Base-by-base conservation (phyloP, 768 basidiomycete species). In the Royoungia palumana region DNA sequence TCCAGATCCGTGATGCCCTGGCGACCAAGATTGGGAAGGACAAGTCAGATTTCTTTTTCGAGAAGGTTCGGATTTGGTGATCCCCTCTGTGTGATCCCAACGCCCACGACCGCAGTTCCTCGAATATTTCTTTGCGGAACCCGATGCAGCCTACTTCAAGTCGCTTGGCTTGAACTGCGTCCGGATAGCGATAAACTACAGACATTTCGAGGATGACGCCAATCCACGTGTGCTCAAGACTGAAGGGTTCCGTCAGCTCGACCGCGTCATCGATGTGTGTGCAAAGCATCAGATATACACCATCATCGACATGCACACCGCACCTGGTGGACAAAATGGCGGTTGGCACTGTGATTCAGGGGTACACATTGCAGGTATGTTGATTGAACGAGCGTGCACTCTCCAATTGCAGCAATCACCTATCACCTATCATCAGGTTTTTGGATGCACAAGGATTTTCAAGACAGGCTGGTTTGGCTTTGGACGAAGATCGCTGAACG, bases 361-460 rank as follows among this genome's bases (percentile, higher is more conserved):
- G 16, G 76, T 77, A 11, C 84, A 85, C 61, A 76, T 84, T 21
- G 81, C 84, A 16, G 32, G 32, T 32, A 16, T 5, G 16, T 16
- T 14, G 2, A 30, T 30, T 12, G 11, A 30, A 11, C 13, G 11
- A 13, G 11, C 30, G 11, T 13, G 30, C n/a, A n/a, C n/a, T 30
- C 13, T 4, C 13, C 30, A 16, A 32, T 13, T 16, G 5, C 14
- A 32, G 14, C 6, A 14, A 32, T 32, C 32, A 16, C 14, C 6
- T 6, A 32, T 32, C 32, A 6, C 16, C 32, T 13, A 1, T 32
- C 16, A 6, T 32, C 16, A 41, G 80, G 80, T 62, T 83, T 90
- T 73, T 92, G 87, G 86, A 78, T 77, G 42, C 85, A 91, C 75
- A 89, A 82, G 55, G 88, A 91, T 64, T 87, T 89, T 75, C 89